Evolutionary conservation across 306 rosid genomes (phyloP).

Genomic region (Vigna hirtella): DNA sequence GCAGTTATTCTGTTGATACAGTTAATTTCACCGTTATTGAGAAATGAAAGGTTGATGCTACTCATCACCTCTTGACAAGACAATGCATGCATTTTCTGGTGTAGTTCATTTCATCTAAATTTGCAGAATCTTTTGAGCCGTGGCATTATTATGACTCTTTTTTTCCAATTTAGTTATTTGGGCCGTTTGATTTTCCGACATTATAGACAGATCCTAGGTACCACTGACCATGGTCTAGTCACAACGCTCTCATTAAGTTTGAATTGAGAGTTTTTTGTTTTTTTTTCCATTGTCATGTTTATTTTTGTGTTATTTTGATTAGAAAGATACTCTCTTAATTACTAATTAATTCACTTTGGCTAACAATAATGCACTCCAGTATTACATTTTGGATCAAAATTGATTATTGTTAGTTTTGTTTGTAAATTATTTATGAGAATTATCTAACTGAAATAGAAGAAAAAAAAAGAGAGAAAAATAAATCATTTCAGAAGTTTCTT

Average conservation of each 20-base stretch:
- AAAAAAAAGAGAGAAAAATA: neutral
- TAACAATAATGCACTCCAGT: neutral
- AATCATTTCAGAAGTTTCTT: neutral
- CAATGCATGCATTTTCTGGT: conserved; percentile 47
- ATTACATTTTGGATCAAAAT: neutral
- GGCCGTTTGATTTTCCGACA: conserved; percentile 1
- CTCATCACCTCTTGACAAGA: conserved; percentile 51
- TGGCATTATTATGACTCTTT: conserved; percentile 42
- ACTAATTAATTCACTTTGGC: neutral
- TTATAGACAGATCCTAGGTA: neutral
- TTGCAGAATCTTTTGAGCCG: conserved; percentile 56
- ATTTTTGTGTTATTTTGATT: neutral
- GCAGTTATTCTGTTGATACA: conserved; percentile 70
- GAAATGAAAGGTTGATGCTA: conserved; percentile 51
- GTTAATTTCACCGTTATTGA: conserved; percentile 59
- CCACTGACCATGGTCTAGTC: neutral
- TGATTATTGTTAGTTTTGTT: neutral
- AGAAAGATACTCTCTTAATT: neutral
- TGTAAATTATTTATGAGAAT: neutral
- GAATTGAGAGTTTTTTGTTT: neutral
- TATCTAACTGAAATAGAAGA: neutral
- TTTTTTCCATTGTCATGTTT: too few species aligned
- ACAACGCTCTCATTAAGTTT: neutral
- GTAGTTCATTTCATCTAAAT: conserved; percentile 42
- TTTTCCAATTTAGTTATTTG: conserved; percentile 7